These are phyloP conservation scores for Lactarius sp. DNA, from an alignment of 768 basidiomycete genomes.

Conservation along the genomic window DNA sequence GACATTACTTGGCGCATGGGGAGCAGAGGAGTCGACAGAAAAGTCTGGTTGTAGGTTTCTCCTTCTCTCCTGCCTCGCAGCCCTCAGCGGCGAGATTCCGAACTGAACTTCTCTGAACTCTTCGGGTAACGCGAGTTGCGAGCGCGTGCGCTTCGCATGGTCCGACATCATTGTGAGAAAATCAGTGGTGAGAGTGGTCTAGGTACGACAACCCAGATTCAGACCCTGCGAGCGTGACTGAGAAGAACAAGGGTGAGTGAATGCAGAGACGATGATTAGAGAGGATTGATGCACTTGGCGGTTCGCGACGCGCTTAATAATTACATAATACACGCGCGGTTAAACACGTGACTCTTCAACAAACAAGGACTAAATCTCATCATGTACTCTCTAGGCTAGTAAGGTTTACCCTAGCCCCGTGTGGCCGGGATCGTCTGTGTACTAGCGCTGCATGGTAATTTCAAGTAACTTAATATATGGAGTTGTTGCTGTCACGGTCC, in stretches of 20 bases:
- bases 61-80: conserved; percentile 18
- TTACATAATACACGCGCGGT: conserved; percentile 12
- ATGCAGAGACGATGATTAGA: neutral
- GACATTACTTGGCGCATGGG: neutral
- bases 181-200: neutral
- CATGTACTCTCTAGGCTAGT: no score
- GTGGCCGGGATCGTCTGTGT: neutral
- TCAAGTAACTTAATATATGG: neutral
- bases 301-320: neutral
- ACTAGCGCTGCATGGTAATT: neutral
- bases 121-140: conserved; percentile 18
- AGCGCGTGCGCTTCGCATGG: conserved; percentile 24
- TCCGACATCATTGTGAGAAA: conserved; percentile 10
- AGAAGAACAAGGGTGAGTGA: neutral
- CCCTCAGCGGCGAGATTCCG: conserved; percentile 21
- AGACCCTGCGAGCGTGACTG: neutral
- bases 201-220: neutral
- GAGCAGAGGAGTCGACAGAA: neutral
- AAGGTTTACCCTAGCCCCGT: no score
- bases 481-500: neutral
- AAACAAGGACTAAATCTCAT: no score
- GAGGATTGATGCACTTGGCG: neutral
- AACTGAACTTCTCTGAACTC: conserved; percentile 12
- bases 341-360: neutral
- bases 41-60: neutral